A percentile compares a stretch with the other conserved stretches of the same genome.
phyloP scores from a whole-genome alignment of 2,329 filamentous ascomycete species.

The Colletotrichum sp. region DNA sequence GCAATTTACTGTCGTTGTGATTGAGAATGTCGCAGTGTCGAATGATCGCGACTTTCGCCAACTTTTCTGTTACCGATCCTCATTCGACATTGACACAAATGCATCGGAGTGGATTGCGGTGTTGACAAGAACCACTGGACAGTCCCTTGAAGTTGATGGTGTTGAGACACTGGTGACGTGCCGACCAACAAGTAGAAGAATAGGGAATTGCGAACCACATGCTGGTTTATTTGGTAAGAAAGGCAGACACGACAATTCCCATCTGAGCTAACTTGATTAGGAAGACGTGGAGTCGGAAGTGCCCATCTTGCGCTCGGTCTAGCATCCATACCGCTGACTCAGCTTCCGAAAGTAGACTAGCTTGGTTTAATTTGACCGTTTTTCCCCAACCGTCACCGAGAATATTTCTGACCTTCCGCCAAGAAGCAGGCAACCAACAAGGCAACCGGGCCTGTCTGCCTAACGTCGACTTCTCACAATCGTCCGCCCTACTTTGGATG shows the following conservation, averaged over 20 bases:
- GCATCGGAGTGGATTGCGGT: background rate
- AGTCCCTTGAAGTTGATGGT: background rate
- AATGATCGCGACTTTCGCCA: background rate
- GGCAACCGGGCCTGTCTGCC: background rate
- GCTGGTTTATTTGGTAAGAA: background rate
- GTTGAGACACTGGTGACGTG: background rate
- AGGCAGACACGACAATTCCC: background rate
- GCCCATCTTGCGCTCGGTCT: background rate
- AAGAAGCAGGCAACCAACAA: background rate
- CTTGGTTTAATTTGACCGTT: background rate
- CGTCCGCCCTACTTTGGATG: background rate
- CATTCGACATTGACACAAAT: background rate
- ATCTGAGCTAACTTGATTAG: background rate
- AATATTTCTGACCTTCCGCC: background rate
- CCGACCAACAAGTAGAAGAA: background rate
- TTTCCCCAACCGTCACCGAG: background rate
- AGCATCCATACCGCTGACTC: background rate
- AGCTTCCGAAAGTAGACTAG: background rate
- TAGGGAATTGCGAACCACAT: background rate
- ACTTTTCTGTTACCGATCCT: background rate
- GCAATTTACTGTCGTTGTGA: background rate
- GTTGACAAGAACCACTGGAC: background rate
- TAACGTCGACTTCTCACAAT: background rate
- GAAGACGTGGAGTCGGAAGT: background rate
- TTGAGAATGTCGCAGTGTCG: background rate